Evolutionary conservation across 1,284 basidiomycete species (phyloP), one percentile per base, ranked within the genome.

Genomic region (Stygiomarasmius scandens): DNA sequence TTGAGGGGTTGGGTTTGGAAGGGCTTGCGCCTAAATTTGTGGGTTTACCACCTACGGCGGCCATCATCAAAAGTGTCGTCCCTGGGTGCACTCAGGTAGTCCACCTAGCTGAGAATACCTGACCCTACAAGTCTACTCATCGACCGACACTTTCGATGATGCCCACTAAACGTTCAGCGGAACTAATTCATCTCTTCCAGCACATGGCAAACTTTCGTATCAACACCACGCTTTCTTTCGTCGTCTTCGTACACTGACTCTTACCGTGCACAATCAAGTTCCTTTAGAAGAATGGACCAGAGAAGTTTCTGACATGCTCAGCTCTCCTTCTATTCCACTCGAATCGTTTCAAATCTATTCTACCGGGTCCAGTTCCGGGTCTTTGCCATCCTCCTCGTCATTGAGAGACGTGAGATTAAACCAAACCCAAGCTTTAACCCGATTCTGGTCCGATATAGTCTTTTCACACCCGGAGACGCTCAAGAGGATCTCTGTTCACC

Each of bases 301-400:
- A 2, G 66, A 79, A 23, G 76, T 86, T 10, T 61, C 71, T 36
- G 60, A 68, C 0, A 70, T 90, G 2, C 72, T 89, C n/a, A n/a
- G n/a, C n/a, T n/a, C n/a, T 8, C 71, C 74, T 12, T 19, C 38
- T 41, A 19, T 54, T 1, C 82, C 82, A 0, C 72, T 91, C 3
- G 76, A 83, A 62, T 64, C 67, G 20, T 82, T 92, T 61, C 86
- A 88, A 57, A 74, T 90, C 27, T 88, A 88, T 63, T 81, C 84
- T 1, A 74, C 81, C 0, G 75, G 76, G 2, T 69, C 74, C 0
- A 74, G 75, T 36, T 68, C 73, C 55, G 70, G 76, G n/a, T n/a
- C n/a, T n/a, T n/a, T n/a, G 29, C 14, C 32, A 49, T 71, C 70
- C 2, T 67, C 70, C 0, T 66, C 79, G 23, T 71, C n/a, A n/a